Evolutionary conservation across 495 filamentous ascomycete species (phyloP).

Genomic region (Neurospora tetraspora): DNA sequence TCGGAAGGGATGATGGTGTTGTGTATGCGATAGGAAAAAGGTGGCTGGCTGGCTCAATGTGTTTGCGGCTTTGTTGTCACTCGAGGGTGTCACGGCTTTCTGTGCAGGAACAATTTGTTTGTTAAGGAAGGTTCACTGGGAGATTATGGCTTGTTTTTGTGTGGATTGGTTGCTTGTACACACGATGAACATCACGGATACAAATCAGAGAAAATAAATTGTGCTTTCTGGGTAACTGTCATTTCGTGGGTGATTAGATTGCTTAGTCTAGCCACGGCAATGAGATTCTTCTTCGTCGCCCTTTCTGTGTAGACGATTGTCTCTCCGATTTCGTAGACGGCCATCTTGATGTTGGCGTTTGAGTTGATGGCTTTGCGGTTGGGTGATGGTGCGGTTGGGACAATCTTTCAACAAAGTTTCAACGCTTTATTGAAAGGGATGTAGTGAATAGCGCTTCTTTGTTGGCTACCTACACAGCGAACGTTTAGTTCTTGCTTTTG

Average conservation of each 20-base stretch:
- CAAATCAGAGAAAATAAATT: neutral
- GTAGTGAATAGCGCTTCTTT: neutral
- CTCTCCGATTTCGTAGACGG: neutral
- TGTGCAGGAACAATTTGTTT: neutral
- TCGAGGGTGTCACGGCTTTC: neutral
- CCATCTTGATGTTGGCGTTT: neutral
- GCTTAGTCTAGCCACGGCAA: neutral
- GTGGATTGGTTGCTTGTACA: neutral
- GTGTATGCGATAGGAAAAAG: neutral
- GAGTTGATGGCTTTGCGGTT: neutral
- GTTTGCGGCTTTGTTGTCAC: neutral
- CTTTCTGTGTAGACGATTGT: neutral
- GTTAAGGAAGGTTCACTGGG: neutral
- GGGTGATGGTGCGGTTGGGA: neutral
- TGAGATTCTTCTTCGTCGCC: neutral
- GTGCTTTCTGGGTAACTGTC: neutral
- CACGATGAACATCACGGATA: neutral
- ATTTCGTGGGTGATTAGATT: neutral
- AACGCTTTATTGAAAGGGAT: neutral
- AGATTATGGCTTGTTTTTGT: neutral
- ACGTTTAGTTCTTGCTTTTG: neutral
- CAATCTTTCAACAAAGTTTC: neutral
- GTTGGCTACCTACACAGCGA: neutral
- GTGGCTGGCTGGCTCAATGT: neutral
- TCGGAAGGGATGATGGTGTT: neutral